These are phyloP conservation scores for Yamadazyma triangularis DNA, from an alignment of 1,139 yeast species.

Conservation along the genomic window DNA sequence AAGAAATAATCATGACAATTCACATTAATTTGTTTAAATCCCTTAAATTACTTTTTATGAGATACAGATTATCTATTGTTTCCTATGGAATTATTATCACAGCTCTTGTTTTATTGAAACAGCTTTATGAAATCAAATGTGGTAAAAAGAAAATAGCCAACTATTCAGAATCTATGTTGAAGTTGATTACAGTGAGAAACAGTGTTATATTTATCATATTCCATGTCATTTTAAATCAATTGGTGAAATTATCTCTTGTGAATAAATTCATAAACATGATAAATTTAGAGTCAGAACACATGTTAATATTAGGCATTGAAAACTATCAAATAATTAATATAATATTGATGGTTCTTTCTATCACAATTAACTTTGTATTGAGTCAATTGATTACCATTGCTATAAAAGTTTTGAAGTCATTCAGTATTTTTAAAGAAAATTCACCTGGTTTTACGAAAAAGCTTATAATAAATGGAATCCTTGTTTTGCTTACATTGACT, in stretches of 20 bases:
- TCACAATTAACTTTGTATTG: constrained; percentile 7
- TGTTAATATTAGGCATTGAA: constrained; percentile 5
- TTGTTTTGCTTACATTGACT: constrained; percentile 13
- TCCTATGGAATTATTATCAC: constrained; percentile 52
- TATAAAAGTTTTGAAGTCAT: not conserved
- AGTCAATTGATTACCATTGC: constrained; percentile 2
- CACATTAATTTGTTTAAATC: constrained; percentile 41
- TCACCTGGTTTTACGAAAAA: constrained; percentile 1
- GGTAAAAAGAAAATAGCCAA: constrained; percentile 13
- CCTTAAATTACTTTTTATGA: constrained; percentile 51
- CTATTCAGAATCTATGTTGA: constrained; percentile 6
- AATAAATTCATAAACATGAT: constrained; percentile 14
- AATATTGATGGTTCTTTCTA: constrained; percentile 7
- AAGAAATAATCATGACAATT: constrained; percentile 12
- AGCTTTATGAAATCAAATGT: constrained; percentile 15
- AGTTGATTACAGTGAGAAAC: constrained; percentile 4
- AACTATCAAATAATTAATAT: constrained; percentile 7
- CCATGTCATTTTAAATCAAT: constrained; percentile 46
- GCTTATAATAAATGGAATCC: constrained; percentile 3
- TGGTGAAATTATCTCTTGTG: constrained; percentile 37
- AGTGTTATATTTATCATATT: constrained; percentile 1
- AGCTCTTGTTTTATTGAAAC: constrained; percentile 41
- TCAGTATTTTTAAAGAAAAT: constrained; percentile 2
- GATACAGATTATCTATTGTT: constrained; percentile 61
- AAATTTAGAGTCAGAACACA: constrained; percentile 11